A percentile compares a stretch with the other conserved stretches of the same genome.
Evolutionary conservation across 306 rosid species (phyloP).

Genomic region (Cucumis melo): DNA sequence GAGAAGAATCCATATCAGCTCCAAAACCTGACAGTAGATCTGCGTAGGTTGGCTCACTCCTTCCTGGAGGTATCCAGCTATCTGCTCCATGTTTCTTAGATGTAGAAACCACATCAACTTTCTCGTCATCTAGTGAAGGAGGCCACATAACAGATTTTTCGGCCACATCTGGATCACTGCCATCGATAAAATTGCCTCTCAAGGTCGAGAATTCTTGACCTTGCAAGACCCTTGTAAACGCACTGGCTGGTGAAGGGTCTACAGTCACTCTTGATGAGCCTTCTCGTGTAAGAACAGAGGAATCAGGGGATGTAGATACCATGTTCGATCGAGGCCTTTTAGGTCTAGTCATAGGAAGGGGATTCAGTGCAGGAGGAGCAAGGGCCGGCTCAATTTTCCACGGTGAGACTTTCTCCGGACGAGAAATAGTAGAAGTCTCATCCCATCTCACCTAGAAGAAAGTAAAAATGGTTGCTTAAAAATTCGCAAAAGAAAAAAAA

Average conservation of each 20-base stretch:
- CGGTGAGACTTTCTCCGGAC: conserved; percentile 91
- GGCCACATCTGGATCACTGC: conserved; percentile 37
- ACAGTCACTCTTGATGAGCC: conserved; percentile 47
- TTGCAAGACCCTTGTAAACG: conserved; percentile 89
- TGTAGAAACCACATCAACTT: conserved; percentile 44
- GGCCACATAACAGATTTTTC: conserved; percentile 63
- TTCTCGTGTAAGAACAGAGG: conserved; percentile 75
- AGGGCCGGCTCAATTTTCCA: conserved; percentile 97
- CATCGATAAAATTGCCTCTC: conserved; percentile 52
- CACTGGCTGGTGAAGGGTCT: conserved; percentile 57
- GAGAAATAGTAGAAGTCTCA: conserved; percentile 73
- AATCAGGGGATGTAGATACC: conserved; percentile 64
- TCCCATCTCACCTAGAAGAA: conserved; percentile 90
- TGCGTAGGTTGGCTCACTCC: conserved; percentile 62
- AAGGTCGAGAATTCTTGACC: conserved; percentile 88
- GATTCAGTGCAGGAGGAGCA: conserved; percentile 70
- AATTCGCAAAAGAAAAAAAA: not conserved
- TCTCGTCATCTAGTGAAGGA: conserved; percentile 44
- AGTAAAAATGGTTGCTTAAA: conserved; percentile 4
- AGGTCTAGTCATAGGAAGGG: conserved; percentile 63
- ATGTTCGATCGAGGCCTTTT: conserved; percentile 71
- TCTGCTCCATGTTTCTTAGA: conserved; percentile 50
- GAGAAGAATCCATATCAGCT: conserved; percentile 27
- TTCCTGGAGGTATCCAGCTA: conserved; percentile 44
- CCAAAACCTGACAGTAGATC: conserved; percentile 82